Percentiles rank a stretch among this genome's conserved stretches.
Conservation (phyloP, 257 asterid species). For the Euphrasia confusa region DNA sequence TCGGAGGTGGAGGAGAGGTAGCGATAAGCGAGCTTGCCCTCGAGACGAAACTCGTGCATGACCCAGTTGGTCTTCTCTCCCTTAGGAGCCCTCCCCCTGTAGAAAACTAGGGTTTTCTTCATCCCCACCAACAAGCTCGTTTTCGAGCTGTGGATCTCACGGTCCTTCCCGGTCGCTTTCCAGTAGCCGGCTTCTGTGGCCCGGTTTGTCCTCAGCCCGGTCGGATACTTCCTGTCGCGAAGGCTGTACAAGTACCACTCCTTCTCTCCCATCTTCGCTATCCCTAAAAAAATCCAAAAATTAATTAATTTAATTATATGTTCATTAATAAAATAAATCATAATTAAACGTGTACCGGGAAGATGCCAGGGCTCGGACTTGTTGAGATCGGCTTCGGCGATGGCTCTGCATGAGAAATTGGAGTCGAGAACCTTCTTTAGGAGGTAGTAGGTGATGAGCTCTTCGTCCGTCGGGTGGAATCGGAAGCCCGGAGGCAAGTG, state of each 20-base stretch:
- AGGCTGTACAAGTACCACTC: slow-evolving; percentile 91
- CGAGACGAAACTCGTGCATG: slow-evolving; percentile 87
- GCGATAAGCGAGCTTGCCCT: slow-evolving; percentile 83
- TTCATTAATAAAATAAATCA: too few species aligned
- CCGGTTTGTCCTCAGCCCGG: slow-evolving; percentile 82
- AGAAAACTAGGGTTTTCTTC: slow-evolving; percentile 99
- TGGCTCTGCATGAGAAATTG: slow-evolving; percentile 61
- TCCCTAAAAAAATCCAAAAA: slow-evolving; percentile 27
- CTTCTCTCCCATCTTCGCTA: slow-evolving; percentile 87
- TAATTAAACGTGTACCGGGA: slow-evolving; percentile 43
- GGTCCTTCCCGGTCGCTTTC: slow-evolving; percentile 95
- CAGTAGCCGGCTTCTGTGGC: slow-evolving; percentile 94
- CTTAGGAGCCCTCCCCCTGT: slow-evolving; percentile 80
- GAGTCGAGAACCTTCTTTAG: slow-evolving; percentile 68
- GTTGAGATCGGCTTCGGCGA: slow-evolving; percentile 85
- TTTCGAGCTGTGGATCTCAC: slow-evolving; percentile 70
- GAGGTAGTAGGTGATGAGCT: slow-evolving; percentile 73
- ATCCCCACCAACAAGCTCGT: slow-evolving; percentile 68
- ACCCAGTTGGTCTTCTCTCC: slow-evolving; percentile 92
- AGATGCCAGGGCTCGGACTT: slow-evolving; percentile 93
- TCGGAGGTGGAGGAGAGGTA: slow-evolving; percentile 58
- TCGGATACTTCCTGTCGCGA: slow-evolving; percentile 82
- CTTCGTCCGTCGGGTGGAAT: slow-evolving; percentile 92
- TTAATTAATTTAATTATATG: too few species aligned
- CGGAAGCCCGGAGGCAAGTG: slow-evolving; percentile 74